Evolutionary conservation across 768 basidiomycete species (phyloP), one percentile per base, ranked within the genome.

Genomic region (Russula sp.): DNA sequence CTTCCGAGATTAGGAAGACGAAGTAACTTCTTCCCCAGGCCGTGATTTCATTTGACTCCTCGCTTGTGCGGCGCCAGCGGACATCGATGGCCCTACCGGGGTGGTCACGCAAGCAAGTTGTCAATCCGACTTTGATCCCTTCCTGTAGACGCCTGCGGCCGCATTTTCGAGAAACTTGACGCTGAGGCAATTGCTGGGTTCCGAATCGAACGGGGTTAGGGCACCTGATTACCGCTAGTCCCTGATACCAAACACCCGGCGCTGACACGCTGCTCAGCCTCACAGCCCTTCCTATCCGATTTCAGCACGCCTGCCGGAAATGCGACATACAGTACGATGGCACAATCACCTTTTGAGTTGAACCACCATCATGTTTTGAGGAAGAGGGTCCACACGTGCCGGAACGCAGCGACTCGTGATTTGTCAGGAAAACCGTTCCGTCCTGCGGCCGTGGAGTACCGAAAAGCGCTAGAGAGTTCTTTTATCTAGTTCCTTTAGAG

Each of bases 171-270:
- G 36, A 56, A 62, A 44, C 44, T 65, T 59, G 52, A 61, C 32
- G 46, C 48, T 18, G 53, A 28, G 54, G 48, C 28, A 56, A 49
- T 32, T 56, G 53, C 52, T 38, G 26, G 49, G 32, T 61, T 65
- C 64, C 59, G 64, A 65, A 55, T 44, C 64, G 59, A 65, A 46
- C 64, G 64, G 59, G 59, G 53, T 65, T 61, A 61, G 59, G 59
- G 46, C 63, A 32, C n/a, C 54, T 42, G 44, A 48, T 56, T 61
- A 26, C 53, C 38, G 59, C 48, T 61, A 61, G 54, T 51, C 49
- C 59, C 64, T 65, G 59, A 55, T 56, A 48, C 64, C 64, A 57
- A 51, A 28, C 20, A 13, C 64, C 48, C 5, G 57, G 57, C 7
- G 30, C 48, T 18, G 54, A 56, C 54, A 40, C 38, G 53, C 32